These are phyloP conservation scores for Schwanniomyces sp. DNA, from an alignment of 805 yeast genomes.

Conservation along the genomic window DNA sequence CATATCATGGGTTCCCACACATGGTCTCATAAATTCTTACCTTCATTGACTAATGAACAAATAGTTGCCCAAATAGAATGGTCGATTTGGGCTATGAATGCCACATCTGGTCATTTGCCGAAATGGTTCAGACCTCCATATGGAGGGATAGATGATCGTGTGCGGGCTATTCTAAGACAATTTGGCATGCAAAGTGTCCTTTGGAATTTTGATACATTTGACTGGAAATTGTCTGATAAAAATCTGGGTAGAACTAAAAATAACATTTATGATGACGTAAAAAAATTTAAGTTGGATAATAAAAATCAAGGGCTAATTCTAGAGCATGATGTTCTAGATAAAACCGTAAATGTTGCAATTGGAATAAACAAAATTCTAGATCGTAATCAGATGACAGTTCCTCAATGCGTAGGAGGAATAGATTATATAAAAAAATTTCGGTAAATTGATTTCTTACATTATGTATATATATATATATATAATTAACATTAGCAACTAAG, in stretches of 20 bases:
- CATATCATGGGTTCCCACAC: constrained; percentile 88
- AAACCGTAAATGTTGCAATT: constrained; percentile 69
- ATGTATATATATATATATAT: not conserved
- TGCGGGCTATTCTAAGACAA: constrained; percentile 73
- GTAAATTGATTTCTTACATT: not conserved
- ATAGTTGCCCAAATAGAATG: constrained; percentile 89
- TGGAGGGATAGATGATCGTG: constrained; percentile 90
- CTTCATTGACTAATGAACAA: constrained; percentile 73
- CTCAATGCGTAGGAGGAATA: constrained; percentile 70
- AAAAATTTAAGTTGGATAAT: constrained; percentile 43
- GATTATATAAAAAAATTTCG: constrained; percentile 51
- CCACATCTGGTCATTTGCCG: constrained; percentile 83
- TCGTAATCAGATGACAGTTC: constrained; percentile 67
- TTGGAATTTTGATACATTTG: constrained; percentile 91
- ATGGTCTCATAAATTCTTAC: constrained; percentile 88
- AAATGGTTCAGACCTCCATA: constrained; percentile 96
- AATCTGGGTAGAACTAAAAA: constrained; percentile 46
- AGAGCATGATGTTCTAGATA: constrained; percentile 77
- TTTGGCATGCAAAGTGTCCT: constrained; percentile 85
- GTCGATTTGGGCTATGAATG: constrained; percentile 98
- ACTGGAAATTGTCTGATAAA: constrained; percentile 68
- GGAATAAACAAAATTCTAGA: constrained; percentile 58
- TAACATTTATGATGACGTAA: constrained; percentile 57
- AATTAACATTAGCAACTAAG: not conserved
- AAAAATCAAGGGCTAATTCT: constrained; percentile 62